Percentiles rank a stretch among this genome's conserved stretches.
Evolutionary conservation across 768 basidiomycete genomes (phyloP).

Genomic region (Heimioporus sp.): DNA sequence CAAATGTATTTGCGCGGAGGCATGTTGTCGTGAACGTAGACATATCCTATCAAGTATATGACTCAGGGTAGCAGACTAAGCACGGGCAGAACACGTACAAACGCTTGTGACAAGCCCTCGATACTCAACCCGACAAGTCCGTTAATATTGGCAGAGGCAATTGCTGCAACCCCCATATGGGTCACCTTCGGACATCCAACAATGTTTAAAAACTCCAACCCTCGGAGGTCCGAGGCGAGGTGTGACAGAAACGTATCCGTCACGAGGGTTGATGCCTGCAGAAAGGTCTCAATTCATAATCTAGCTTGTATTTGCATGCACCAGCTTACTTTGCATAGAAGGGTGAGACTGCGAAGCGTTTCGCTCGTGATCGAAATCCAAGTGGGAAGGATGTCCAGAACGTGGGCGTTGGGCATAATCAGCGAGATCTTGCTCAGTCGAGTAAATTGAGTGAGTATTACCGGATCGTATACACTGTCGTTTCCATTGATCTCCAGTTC

Average conservation of each 20-base stretch:
- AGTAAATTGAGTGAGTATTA: constrained; percentile 48
- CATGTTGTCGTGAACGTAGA: constrained; percentile 41
- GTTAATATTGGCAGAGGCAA: constrained; percentile 42
- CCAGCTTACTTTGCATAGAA: constrained; percentile 65
- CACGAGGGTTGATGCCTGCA: constrained; percentile 53
- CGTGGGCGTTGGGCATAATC: constrained; percentile 68
- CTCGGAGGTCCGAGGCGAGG: constrained; percentile 47
- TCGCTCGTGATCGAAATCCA: constrained; percentile 50
- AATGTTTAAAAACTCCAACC: constrained; percentile 57
- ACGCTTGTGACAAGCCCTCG: constrained; percentile 58
- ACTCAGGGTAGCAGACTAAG: constrained; percentile 1
- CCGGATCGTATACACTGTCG: constrained; percentile 46
- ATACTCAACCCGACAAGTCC: constrained; percentile 57
- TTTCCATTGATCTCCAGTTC: constrained; percentile 76
- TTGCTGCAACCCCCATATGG: constrained; percentile 51
- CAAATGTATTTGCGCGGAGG: constrained; percentile 34
- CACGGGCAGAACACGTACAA: constrained; percentile 44
- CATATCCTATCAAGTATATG: constrained; percentile 47
- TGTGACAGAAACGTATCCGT: constrained; percentile 54
- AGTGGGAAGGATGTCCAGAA: constrained; percentile 45
- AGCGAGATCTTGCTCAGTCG: constrained; percentile 55
- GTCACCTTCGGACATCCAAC: constrained; percentile 72
- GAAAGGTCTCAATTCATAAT: neutral
- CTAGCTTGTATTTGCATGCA: neutral
- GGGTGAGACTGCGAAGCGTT: constrained; percentile 54